A percentile compares a stretch with the other conserved stretches of the same genome.
These are phyloP conservation scores for Cyclotella choctawhatcheeana DNA, from an alignment of 108 stramenopile genomes.

Conservation along the genomic window DNA sequence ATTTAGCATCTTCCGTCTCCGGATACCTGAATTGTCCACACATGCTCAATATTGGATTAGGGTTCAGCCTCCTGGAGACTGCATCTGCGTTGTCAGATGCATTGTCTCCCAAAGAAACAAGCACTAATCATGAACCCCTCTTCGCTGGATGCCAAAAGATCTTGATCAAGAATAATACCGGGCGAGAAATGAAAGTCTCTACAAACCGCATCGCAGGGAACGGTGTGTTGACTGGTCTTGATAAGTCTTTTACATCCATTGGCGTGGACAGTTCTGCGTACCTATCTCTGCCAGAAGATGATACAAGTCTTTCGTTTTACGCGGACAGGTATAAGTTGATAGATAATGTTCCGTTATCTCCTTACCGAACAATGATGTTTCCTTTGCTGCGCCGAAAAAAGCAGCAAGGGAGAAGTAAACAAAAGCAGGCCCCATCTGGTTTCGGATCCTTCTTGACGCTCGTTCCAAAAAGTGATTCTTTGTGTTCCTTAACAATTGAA, in stretches of 20 bases:
- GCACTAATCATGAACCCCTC: conserved; percentile 2
- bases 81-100: conserved; percentile 5
- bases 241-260: no score
- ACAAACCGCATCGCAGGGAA: background rate
- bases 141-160: conserved; percentile 31
- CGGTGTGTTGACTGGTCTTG: background rate
- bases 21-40: conserved; percentile 25
- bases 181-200: conserved; percentile 9
- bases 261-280: no score
- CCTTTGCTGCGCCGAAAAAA: conserved; percentile 20
- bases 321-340: conserved; percentile 10
- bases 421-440: conserved; percentile 18
- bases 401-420: conserved; percentile 7
- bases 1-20: conserved; percentile 21
- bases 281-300: no score
- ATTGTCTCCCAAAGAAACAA: background rate
- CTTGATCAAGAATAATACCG: conserved; percentile 12
- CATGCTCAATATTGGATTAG: conserved; percentile 27
- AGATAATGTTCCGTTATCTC: conserved; percentile 14
- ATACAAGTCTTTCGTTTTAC: background rate
- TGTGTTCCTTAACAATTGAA: conserved; percentile 17
- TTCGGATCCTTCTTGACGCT: conserved; percentile 20
- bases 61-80: conserved; percentile 25
- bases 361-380: conserved; percentile 28
- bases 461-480: conserved; percentile 11